Evolutionary conservation across 495 filamentous ascomycete genomes (phyloP), one percentile per base, ranked within the genome.

Genomic region (Viridothelium virens): DNA sequence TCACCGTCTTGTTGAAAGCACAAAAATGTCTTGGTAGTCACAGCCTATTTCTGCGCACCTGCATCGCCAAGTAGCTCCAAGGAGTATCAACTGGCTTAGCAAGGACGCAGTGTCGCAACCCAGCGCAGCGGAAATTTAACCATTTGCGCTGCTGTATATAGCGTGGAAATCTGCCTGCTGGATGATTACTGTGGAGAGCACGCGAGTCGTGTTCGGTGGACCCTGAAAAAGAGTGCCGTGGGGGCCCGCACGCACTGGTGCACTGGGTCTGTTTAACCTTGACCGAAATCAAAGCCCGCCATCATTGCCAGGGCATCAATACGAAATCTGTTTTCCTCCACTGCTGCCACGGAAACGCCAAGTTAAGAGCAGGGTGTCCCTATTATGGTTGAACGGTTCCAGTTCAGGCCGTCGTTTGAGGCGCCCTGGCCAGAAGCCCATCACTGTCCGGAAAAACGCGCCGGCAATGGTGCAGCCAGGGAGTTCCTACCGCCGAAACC

Each of bases 351-450:
- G 53, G 53, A 59, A 59, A 59, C 53, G 11, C 7, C 18, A 7
- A 36, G 7, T 59, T 59, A 59, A 59, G 53, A 7, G 53, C 53
- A 59, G 18, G 53, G 53, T 59, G 18, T 59, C 36, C 18, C 18
- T 59, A 25, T 25, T 25, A 25, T 10, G 5, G 5, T 59, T 59
- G 18, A 18, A 5, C 31, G 31, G 25, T 34, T 59, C 5, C 18
- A 5, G 5, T 59, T 18, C 6, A 33, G 53, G 6, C 53, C 6
- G 53, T 59, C 5, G 53, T 59, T 59, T 59, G 53, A 59, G 31
- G 25, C 53, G 53, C 31, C 7, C 25, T 31, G 25, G 36, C 53
- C 10, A 36, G 31, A 11, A 59, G 18, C 3, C 41, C 6, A 44
- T 44, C 41, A 44, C 41, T 44, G 41, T 14, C 41, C 7, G 41